A percentile compares a stretch with the other conserved stretches of the same genome.
phyloP scores from a whole-genome alignment of 192 early-diverging fungal genomes.

The Coemansia sp. region DNA sequence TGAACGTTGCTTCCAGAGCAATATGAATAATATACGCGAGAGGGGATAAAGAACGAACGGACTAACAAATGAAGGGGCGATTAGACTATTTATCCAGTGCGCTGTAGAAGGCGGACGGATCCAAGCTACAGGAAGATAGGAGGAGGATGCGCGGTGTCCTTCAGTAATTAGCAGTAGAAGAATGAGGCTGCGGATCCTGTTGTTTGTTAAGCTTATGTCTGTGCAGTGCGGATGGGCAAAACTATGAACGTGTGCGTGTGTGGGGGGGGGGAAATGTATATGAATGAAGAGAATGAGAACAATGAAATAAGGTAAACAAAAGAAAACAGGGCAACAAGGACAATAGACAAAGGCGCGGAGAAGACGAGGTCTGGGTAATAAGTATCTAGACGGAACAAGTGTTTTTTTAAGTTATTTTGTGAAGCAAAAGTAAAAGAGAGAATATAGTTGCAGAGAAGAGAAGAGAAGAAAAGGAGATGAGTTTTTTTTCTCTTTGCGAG shows the following conservation, averaged over 20 bases:
- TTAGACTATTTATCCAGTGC: constrained; percentile 8
- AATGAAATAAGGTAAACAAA: constrained; percentile 2
- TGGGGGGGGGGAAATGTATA: not conserved
- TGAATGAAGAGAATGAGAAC: not conserved
- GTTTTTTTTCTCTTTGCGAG: not conserved
- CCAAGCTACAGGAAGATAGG: not conserved
- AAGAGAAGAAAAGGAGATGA: constrained; percentile 14
- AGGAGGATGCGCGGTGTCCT: not conserved
- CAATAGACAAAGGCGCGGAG: not conserved
- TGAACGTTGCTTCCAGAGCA: constrained; percentile 12
- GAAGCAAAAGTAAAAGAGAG: constrained; percentile 7
- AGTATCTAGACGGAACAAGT: not conserved
- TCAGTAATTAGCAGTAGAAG: constrained; percentile 5
- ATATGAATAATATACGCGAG: constrained; percentile 1
- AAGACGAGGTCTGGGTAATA: not conserved
- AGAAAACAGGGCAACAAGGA: not conserved
- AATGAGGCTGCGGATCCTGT: not conserved
- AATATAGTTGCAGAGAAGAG: constrained; percentile 7
- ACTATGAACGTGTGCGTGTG: not conserved
- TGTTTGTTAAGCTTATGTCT: constrained; percentile 7
- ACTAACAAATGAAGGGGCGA: not conserved
- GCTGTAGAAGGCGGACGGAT: not conserved
- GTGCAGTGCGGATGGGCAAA: not conserved
- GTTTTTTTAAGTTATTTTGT: constrained; percentile 7
- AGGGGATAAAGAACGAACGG: not conserved